Base-by-base conservation (phyloP, 2,329 filamentous ascomycete species). In the Apiospora malaysiana region DNA sequence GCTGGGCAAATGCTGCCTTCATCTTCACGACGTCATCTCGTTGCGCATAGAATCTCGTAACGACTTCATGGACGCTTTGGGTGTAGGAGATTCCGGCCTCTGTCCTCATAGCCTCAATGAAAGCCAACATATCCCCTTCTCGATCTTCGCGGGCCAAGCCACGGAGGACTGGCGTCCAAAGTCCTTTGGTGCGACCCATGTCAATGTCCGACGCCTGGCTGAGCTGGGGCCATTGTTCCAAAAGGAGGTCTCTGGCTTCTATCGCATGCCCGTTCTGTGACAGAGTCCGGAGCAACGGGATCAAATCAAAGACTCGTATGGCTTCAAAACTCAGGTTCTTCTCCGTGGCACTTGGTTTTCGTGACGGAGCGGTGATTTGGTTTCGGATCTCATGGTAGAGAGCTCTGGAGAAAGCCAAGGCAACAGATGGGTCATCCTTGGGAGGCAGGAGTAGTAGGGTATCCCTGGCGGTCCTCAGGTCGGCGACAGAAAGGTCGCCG, bases 1-100 rank as follows among this genome's bases (percentile, higher is more conserved):
- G 84, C 72, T 87, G 88, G 27, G 86, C 81, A 76, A 92, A 94
- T 89, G 94, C 94, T 16, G 84, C 78, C 76, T 92, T 91, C 2
- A 91, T 91, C 72, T 89, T 87, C n/a, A 85, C 79, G 4, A 92
- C 77, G 66, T 89, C 83, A 74, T 90, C 83, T 63, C 84, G 85
- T 16, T 83, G 79, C 1, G 91, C 88, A 75, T 91, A 94, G 75
- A 92, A 92, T 0, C 79, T 80, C 2, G 91, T 86, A 78, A 96
- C 83, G 45, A 87, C 79, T 71, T 85, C 79, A 74, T 91, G 86
- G 68, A 89, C 78, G 4, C 77, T 75, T 3, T 82, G 78, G 70
- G 83, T 82, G 73, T 85, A 87, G 18, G 82, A 78, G 9, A 88
- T 71, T 0, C 83, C 84, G 6, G 84, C 79, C 14, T 82, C 80